A percentile compares a stretch with the other conserved stretches of the same genome.
These are phyloP conservation scores for Xylariomycetidae sp. DNA, from an alignment of 2,329 filamentous ascomycete genomes.

Conservation along the genomic window DNA sequence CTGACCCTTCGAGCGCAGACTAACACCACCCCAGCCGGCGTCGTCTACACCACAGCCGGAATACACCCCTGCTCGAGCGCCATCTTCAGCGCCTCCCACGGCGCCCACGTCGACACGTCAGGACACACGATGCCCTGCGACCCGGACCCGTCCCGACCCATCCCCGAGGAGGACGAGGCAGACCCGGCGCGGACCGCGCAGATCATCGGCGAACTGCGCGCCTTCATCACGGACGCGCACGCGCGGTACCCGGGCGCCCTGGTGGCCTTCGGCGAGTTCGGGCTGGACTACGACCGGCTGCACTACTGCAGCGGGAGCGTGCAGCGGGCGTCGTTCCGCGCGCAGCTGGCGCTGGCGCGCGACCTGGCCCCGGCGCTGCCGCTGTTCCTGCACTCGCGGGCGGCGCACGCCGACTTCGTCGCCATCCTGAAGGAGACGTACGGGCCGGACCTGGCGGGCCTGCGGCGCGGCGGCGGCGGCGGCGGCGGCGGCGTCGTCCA, in stretches of 20 bases:
- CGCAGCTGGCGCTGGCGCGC: slow-evolving; percentile 73
- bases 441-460: slow-evolving; percentile 51
- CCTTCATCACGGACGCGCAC: slow-evolving; percentile 56
- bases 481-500: slow-evolving; percentile 75
- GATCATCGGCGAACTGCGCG: slow-evolving; percentile 55
- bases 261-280: slow-evolving; percentile 89
- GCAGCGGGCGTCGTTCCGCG: slow-evolving; percentile 79
- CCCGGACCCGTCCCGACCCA: slow-evolving; percentile 41
- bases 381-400: slow-evolving; percentile 86
- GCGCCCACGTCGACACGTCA: slow-evolving; percentile 32
- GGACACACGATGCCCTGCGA: slow-evolving; percentile 49
- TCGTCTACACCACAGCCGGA: slow-evolving; percentile 84
- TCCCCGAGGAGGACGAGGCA: slow-evolving; percentile 41
- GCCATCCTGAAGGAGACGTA: slow-evolving; percentile 55
- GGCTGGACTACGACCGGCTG: slow-evolving; percentile 90
- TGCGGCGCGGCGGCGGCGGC: slow-evolving; percentile 59
- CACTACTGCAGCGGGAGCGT: slow-evolving; percentile 72
- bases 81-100: slow-evolving; percentile 59
- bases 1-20: not conserved
- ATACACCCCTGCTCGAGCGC: slow-evolving; percentile 88
- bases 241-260: slow-evolving; percentile 35
- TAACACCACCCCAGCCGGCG: slow-evolving; percentile 45
- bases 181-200: slow-evolving; percentile 38
- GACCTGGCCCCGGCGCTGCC: slow-evolving; percentile 67
- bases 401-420: slow-evolving; percentile 81